These are phyloP conservation scores for Amaranthus cruentus DNA, from an alignment of 148 eudicot species.

Conservation along the genomic window DNA sequence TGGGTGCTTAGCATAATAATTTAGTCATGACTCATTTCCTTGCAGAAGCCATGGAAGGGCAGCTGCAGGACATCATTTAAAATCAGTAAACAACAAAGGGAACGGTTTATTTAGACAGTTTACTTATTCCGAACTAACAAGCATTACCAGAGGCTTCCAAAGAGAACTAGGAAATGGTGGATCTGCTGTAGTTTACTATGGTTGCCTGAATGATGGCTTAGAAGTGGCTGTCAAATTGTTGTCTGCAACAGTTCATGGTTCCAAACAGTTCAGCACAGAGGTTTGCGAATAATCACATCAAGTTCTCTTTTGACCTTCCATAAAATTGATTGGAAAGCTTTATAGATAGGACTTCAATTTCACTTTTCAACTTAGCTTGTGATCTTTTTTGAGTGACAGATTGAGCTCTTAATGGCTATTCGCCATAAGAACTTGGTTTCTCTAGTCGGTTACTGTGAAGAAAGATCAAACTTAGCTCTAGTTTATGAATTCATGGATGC, in stretches of 20 bases:
- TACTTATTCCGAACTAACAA: slow-evolving; percentile 28
- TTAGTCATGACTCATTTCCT: neutral
- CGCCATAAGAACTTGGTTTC: slow-evolving; percentile 26
- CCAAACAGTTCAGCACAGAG: slow-evolving; percentile 36
- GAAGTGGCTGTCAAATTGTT: slow-evolving; percentile 44
- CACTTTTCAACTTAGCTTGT: neutral
- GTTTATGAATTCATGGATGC: slow-evolving; percentile 45
- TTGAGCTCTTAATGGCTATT: slow-evolving; percentile 31
- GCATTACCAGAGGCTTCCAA: slow-evolving; percentile 25
- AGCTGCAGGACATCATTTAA: neutral
- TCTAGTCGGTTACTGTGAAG: slow-evolving; percentile 32
- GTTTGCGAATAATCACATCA: slow-evolving; percentile 5
- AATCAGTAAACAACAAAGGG: neutral
- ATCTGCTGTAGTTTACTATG: slow-evolving; percentile 37
- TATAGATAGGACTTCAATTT: neutral
- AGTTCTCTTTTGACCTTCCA: no score
- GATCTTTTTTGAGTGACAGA: slow-evolving; percentile 13
- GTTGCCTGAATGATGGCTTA: slow-evolving; percentile 19
- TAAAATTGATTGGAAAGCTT: neutral
- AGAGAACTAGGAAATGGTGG: slow-evolving; percentile 35
- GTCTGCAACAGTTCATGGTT: slow-evolving; percentile 21
- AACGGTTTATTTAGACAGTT: slow-evolving; percentile 17
- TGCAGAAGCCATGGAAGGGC: neutral
- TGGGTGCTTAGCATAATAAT: neutral
- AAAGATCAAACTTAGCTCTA: slow-evolving; percentile 26